Evolutionary conservation across 257 asterid species (phyloP).

Genomic region (Marsdenia floribunda): DNA sequence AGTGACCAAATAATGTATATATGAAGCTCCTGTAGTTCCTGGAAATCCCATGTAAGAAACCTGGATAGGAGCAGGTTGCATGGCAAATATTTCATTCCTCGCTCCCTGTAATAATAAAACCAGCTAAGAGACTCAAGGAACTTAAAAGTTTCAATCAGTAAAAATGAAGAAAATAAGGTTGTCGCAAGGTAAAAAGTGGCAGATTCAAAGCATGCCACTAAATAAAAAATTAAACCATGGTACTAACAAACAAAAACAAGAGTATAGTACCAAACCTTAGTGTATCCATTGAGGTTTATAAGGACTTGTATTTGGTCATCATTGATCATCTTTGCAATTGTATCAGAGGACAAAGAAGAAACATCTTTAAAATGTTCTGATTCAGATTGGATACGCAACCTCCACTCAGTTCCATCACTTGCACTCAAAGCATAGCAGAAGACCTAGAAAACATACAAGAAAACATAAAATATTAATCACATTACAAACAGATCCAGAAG

Average conservation of each 20-base stretch:
- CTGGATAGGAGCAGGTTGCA: conserved; percentile 99
- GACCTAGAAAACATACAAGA: conserved; percentile 40
- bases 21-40: conserved; percentile 94
- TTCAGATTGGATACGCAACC: conserved; percentile 83
- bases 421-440: conserved; percentile 96
- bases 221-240: neutral
- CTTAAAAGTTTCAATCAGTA: neutral
- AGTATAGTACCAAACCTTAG: conserved; percentile 48
- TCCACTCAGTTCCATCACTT: conserved; percentile 96
- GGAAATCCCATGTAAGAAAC: conserved; percentile 99
- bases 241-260: neutral
- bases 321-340: conserved; percentile 87
- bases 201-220: neutral
- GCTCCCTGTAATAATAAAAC: conserved; percentile 65
- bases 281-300: conserved; percentile 93
- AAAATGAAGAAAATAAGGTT: neutral
- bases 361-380: conserved; percentile 90
- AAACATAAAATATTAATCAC: conserved; percentile 4
- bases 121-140: neutral
- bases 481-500: neutral
- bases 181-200: neutral
- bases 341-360: conserved; percentile 86
- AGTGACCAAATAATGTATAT: conserved; percentile 88
- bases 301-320: conserved; percentile 93
- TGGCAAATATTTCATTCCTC: conserved; percentile 95